Base-by-base conservation (phyloP, 441 rosid species). In the Cnidoscolus chayamansa region DNA sequence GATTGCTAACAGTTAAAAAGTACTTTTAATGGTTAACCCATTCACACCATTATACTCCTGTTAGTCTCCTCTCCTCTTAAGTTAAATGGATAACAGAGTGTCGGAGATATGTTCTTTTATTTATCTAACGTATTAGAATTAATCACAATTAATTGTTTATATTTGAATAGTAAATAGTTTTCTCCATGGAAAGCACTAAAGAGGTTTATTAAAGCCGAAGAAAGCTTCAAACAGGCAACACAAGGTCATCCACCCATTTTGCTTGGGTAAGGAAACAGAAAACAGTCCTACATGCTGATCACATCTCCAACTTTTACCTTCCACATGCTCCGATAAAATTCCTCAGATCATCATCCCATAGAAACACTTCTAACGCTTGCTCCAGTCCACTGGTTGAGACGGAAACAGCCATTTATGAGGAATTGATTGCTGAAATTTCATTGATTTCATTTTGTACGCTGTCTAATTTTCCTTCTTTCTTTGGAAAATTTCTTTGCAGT, bases 291-390 rank as follows among this genome's bases (percentile, higher is more conserved):
- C 79, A 72, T 83, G 88, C 63, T 40, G 59, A 65, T 74, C 86
- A 83, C 76, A 67, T 70, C 80, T 76, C 75, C 71, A 48, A 51
- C 77, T 77, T 76, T 72, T 55, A 62, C 54, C 81, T 35, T 79
- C 81, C 51, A 78, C 71, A 72, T 79, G 65, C 67, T 80, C 55
- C 25, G 20, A 85, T 74, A 71, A 91, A 80, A 77, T 67, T 88
- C 68, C 65, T 57, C 58, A 31, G 76, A 17, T 63, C 80, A n/a
- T 79, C 86, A 54, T 79, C 85, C 57, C 73, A n/a, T 4, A 81
- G 78, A 72, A 62, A 77, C 40, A 76, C 53, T 11, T 66, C 72
- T 50, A 47, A 70, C 17, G 65, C 70, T 51, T 65, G 70, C 70
- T 50, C 72, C 1, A 73, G 63, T 69, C 73, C 69, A 7, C 64